Evolutionary conservation across 2,329 filamentous ascomycete genomes (phyloP).

Genomic region (Hymenoscyphus fructigenus): DNA sequence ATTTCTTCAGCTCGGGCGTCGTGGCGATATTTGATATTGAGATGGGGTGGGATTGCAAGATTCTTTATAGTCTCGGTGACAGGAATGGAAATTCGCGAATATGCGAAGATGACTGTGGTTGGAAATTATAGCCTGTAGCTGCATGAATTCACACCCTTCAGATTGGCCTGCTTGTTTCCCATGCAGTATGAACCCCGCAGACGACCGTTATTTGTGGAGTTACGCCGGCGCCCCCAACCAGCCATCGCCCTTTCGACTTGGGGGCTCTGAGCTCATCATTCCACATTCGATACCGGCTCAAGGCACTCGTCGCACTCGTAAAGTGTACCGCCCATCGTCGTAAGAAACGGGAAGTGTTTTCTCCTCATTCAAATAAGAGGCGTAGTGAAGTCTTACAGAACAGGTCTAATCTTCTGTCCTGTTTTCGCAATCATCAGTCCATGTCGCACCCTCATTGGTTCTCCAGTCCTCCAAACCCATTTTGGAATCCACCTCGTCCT

Average conservation of each 20-base stretch:
- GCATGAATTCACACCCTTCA: slow-evolving; percentile 13
- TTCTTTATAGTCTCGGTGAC: slow-evolving; percentile 11
- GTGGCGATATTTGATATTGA: slow-evolving; percentile 9
- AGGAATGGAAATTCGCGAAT: slow-evolving; percentile 10
- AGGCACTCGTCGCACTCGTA: background rate
- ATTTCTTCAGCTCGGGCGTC: slow-evolving; percentile 8
- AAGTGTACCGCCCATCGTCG: background rate
- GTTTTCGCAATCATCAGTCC: background rate
- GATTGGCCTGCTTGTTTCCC: slow-evolving; percentile 9
- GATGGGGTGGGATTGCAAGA: background rate
- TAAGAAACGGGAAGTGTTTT: background rate
- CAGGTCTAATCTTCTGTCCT: background rate
- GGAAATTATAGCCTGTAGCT: slow-evolving; percentile 14
- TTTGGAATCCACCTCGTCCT: too few relatives aligned
- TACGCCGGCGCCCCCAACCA: background rate
- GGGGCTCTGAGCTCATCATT: background rate
- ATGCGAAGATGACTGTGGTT: slow-evolving; percentile 8
- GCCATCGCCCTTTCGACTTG: background rate
- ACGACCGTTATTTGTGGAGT: slow-evolving; percentile 1
- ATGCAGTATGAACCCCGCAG: slow-evolving; percentile 4
- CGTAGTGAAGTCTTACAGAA: background rate
- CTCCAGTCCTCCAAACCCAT: background rate
- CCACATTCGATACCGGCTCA: background rate
- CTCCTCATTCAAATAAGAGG: background rate
- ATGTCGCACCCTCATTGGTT: background rate